These are phyloP conservation scores for Westerdykella sp. DNA, from an alignment of 2,329 filamentous ascomycete genomes.

Conservation along the genomic window DNA sequence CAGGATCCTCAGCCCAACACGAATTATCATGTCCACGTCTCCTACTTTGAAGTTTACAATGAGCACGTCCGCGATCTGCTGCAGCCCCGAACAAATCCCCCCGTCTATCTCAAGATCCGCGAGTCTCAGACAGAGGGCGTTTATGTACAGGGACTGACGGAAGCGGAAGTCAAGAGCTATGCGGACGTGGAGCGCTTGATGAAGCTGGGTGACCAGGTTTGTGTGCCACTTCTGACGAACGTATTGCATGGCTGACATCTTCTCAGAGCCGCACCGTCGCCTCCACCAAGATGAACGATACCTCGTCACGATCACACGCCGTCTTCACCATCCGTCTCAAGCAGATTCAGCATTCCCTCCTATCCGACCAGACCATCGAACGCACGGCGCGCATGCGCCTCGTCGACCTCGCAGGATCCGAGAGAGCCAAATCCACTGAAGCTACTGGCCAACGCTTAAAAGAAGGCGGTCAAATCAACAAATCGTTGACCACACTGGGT, in stretches of 20 bases:
- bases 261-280: slow-evolving; percentile 70
- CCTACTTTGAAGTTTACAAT: slow-evolving; percentile 99
- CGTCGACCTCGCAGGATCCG: slow-evolving; percentile 90
- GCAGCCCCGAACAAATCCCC: slow-evolving; percentile 69
- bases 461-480: slow-evolving; percentile 98
- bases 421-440: slow-evolving; percentile 91
- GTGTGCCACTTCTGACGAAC: not conserved
- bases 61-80: slow-evolving; percentile 95
- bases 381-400: slow-evolving; percentile 87
- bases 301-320: slow-evolving; percentile 88
- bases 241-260: slow-evolving; percentile 5
- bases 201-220: slow-evolving; percentile 69
- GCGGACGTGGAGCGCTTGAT: slow-evolving; percentile 84
- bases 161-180: slow-evolving; percentile 83
- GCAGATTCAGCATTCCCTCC: slow-evolving; percentile 95
- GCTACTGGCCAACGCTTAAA: slow-evolving; percentile 85
- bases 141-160: slow-evolving; percentile 93
- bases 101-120: slow-evolving; percentile 93
- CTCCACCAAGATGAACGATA: slow-evolving; percentile 99
- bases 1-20: slow-evolving; percentile 80
- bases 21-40: slow-evolving; percentile 94
- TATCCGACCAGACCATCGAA: slow-evolving; percentile 96
- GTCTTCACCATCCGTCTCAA: slow-evolving; percentile 98
- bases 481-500: slow-evolving; percentile 90
- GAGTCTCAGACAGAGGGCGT: slow-evolving; percentile 93